Evolutionary conservation across 1,284 basidiomycete species (phyloP).

Genomic region (Anthracocystis setariae): DNA sequence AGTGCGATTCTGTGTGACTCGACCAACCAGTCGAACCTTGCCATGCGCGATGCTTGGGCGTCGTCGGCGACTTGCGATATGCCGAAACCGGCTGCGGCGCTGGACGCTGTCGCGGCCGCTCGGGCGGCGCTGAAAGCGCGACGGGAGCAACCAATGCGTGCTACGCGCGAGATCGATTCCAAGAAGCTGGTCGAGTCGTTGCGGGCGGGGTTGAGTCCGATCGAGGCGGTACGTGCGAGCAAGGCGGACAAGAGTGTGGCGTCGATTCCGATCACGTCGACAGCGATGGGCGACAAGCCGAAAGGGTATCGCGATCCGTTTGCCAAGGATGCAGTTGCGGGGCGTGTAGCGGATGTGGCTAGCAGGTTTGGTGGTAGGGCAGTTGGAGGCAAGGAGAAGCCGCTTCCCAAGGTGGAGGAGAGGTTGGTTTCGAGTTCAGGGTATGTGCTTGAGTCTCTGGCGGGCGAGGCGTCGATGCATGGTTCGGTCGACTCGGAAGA

Average conservation of each 20-base stretch:
- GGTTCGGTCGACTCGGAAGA: slow-evolving; percentile 39
- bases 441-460: background rate
- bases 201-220: slow-evolving; percentile 31
- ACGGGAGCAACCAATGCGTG: slow-evolving; percentile 4
- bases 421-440: background rate
- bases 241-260: slow-evolving; percentile 14
- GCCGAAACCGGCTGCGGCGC: slow-evolving; percentile 1
- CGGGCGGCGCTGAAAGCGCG: slow-evolving; percentile 33
- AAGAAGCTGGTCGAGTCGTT: slow-evolving; percentile 46
- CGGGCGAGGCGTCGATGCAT: background rate
- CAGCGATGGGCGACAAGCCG: background rate
- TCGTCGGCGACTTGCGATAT: background rate
- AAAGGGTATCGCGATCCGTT: slow-evolving; percentile 45
- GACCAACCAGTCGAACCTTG: background rate
- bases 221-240: slow-evolving; percentile 35
- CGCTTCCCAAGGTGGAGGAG: background rate
- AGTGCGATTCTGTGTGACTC: background rate
- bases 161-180: slow-evolving; percentile 30
- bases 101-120: slow-evolving; percentile 37
- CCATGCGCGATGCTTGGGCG: background rate
- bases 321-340: slow-evolving; percentile 52
- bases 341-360: slow-evolving; percentile 55
- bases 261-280: background rate
- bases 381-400: slow-evolving; percentile 6
- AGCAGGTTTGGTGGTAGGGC: slow-evolving; percentile 44